Conservation (phyloP, 441 rosid genomes). For the Aleurites moluccanus region DNA sequence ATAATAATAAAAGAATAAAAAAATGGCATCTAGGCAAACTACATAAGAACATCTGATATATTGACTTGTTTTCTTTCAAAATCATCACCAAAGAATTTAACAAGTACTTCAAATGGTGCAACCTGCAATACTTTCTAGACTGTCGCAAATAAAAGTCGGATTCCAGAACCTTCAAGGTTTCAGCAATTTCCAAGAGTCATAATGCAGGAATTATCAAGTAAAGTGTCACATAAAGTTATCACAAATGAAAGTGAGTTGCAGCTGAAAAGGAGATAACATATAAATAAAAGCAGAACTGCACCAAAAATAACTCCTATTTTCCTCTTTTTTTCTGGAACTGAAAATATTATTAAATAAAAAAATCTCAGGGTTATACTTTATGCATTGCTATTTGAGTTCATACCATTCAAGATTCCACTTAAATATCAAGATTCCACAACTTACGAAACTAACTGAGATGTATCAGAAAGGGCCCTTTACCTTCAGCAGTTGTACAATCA, state of each 20-base stretch:
- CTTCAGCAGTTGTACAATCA: not conserved
- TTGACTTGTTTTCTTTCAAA: not conserved
- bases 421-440: no score
- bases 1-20: no score
- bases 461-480: not conserved
- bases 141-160: not conserved
- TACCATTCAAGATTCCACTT: not conserved
- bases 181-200: constrained; percentile 1
- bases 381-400: not conserved
- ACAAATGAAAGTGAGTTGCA: not conserved
- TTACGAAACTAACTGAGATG: no score
- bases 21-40: not conserved
- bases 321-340: no score
- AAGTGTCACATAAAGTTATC: not conserved
- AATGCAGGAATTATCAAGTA: not conserved
- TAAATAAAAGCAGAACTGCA: no score
- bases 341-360: no score
- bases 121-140: not conserved
- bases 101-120: not conserved
- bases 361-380: not conserved
- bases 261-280: no score
- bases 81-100: not conserved
- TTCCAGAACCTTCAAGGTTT: not conserved
- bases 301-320: no score
- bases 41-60: not conserved